phyloP scores from a whole-genome alignment of 352 stramenopile species.

The Phytophthora podocarpi region DNA sequence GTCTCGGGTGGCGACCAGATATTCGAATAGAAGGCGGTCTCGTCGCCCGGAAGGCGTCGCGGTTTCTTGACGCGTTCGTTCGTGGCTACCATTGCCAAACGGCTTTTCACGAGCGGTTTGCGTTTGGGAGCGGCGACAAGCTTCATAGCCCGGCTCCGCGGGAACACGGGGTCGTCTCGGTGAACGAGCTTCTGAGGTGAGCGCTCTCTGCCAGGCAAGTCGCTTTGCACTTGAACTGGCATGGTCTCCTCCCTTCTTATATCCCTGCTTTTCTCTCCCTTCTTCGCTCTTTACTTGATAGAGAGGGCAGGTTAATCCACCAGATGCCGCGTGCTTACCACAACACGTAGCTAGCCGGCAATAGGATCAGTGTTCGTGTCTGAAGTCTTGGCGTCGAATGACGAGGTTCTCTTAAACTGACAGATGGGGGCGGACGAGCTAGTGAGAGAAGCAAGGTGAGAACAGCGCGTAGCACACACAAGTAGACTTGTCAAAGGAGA shows the following conservation, averaged over 20 bases:
- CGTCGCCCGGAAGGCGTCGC: conserved; percentile 46
- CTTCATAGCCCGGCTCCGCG: conserved; percentile 28
- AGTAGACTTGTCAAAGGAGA: conserved; percentile 10
- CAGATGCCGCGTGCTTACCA: conserved; percentile 19
- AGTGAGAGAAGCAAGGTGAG: conserved; percentile 23
- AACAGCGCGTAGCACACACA: conserved; percentile 18
- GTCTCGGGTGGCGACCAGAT: conserved; percentile 60
- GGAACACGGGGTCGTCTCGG: conserved; percentile 27
- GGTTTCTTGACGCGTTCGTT: conserved; percentile 50
- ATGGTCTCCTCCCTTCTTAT: conserved; percentile 20
- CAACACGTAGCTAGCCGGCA: background rate
- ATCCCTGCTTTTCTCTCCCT: conserved; percentile 24
- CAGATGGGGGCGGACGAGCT: conserved; percentile 20
- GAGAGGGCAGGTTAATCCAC: conserved; percentile 15
- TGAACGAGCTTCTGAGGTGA: conserved; percentile 20
- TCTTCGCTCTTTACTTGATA: conserved; percentile 17
- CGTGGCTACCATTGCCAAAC: conserved; percentile 45
- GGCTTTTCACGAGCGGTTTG: conserved; percentile 67
- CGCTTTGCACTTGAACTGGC: conserved; percentile 33
- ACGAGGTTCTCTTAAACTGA: conserved; percentile 14
- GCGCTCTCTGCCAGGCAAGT: conserved; percentile 38
- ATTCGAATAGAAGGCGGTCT: conserved; percentile 85
- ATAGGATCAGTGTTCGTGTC: background rate
- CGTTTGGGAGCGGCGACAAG: conserved; percentile 27
- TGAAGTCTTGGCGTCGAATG: conserved; percentile 6